A percentile compares a stretch with the other conserved stretches of the same genome.
Evolutionary conservation across 257 asterid genomes (phyloP).

Genomic region (Solanum piurae): DNA sequence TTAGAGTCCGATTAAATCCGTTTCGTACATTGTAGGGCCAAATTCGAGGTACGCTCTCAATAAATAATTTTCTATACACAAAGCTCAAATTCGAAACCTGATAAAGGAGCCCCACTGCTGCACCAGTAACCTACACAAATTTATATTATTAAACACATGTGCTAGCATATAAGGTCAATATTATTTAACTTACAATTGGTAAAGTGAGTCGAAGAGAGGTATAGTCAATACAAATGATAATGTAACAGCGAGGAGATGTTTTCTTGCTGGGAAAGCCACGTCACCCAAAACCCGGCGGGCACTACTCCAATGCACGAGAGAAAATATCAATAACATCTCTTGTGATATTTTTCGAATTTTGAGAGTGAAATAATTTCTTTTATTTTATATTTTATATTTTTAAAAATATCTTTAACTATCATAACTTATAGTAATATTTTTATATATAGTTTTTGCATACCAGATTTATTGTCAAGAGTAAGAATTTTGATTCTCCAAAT

Average conservation of each 20-base stretch:
- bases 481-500: background rate
- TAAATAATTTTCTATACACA: no score
- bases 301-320: constrained; percentile 21
- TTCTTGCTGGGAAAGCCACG: constrained; percentile 64
- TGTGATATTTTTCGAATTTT: accelerated
- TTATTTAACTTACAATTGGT: background rate
- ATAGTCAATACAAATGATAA: background rate
- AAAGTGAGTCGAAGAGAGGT: background rate
- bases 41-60: no score
- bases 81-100: accelerated
- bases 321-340: background rate
- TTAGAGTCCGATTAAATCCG: no score
- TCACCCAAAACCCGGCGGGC: constrained; percentile 62
- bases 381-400: no score
- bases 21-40: no score
- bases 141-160: no score
- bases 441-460: background rate
- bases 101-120: no score
- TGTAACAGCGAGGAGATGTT: background rate
- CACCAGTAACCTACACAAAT: background rate
- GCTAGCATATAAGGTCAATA: background rate
- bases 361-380: background rate
- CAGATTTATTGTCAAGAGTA: background rate
- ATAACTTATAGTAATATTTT: background rate
- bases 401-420: background rate